Percentiles rank a stretch among this genome's conserved stretches.
Evolutionary conservation across 2,329 filamentous ascomycete genomes (phyloP).

Genomic region (Zelopaecilomyces penicillatus): DNA sequence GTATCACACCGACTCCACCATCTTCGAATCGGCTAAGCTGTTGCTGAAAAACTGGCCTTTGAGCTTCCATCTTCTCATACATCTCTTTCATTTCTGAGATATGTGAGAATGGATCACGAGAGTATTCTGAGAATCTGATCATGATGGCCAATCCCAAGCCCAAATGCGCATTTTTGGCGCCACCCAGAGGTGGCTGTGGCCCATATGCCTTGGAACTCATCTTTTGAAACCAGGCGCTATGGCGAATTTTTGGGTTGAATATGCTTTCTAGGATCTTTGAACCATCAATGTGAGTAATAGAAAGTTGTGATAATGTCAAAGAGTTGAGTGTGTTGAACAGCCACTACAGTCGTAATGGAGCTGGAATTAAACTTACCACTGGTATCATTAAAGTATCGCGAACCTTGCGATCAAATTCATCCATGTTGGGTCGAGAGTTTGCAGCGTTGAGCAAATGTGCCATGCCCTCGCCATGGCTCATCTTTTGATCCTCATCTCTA

Average conservation of each 20-base stretch:
- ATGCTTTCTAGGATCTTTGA: constrained; percentile 25
- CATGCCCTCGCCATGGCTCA: constrained; percentile 25
- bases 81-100: constrained; percentile 10
- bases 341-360: neutral
- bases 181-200: neutral
- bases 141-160: constrained; percentile 10
- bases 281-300: neutral
- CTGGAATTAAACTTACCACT: constrained; percentile 17
- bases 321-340: neutral
- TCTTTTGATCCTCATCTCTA: constrained; percentile 14
- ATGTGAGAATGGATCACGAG: constrained; percentile 12
- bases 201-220: constrained; percentile 1
- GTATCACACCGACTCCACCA: neutral
- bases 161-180: neutral
- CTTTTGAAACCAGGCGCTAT: constrained; percentile 14
- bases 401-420: constrained; percentile 20
- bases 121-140: constrained; percentile 12
- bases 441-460: constrained; percentile 22
- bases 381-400: constrained; percentile 22
- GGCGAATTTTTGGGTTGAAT: constrained; percentile 18
- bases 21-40: neutral
- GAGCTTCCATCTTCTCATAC: constrained; percentile 13
- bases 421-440: constrained; percentile 15
- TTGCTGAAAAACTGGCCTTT: constrained; percentile 8
- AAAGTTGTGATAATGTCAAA: too few relatives aligned